These are phyloP conservation scores for Fusarium piperis DNA, from an alignment of 2,329 filamentous ascomycete genomes.

Conservation along the genomic window DNA sequence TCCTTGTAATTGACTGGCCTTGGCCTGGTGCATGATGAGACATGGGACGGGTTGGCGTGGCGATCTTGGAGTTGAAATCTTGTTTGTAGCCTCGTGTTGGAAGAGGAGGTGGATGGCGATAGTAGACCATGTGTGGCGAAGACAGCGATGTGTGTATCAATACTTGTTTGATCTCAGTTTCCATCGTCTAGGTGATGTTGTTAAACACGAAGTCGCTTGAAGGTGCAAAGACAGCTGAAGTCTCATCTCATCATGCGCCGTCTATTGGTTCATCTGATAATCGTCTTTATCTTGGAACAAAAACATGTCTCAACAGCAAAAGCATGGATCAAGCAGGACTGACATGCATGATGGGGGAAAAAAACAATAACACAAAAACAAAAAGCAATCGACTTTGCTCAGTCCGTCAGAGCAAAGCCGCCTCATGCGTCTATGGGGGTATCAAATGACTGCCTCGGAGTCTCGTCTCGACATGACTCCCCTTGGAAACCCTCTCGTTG, in stretches of 20 bases:
- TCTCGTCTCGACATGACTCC: slow-evolving; percentile 39
- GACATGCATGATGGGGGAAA: slow-evolving; percentile 1
- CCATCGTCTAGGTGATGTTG: not conserved
- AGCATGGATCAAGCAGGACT: not conserved
- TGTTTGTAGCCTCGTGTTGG: slow-evolving; percentile 28
- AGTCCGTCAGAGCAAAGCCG: slow-evolving; percentile 32
- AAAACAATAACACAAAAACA: slow-evolving; percentile 24
- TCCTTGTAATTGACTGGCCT: slow-evolving; percentile 27
- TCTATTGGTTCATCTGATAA: slow-evolving; percentile 19
- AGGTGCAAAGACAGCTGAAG: not conserved
- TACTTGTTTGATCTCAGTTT: not conserved
- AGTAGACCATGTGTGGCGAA: slow-evolving; percentile 23
- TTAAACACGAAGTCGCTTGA: not conserved
- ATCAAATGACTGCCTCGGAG: slow-evolving; percentile 43
- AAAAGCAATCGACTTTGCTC: slow-evolving; percentile 32
- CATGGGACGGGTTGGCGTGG: slow-evolving; percentile 30
- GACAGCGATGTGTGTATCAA: not conserved
- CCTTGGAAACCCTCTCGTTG: slow-evolving; percentile 28
- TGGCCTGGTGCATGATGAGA: slow-evolving; percentile 35
- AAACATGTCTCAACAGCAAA: slow-evolving; percentile 2
- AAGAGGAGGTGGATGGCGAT: slow-evolving; percentile 10
- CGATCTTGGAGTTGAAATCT: slow-evolving; percentile 42
- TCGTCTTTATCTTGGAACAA: slow-evolving; percentile 4
- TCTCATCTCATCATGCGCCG: not conserved
- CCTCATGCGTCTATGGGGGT: slow-evolving; percentile 49